Evolutionary conservation across 129 eudicot genomes (phyloP).

Genomic region (Centella asiatica): DNA sequence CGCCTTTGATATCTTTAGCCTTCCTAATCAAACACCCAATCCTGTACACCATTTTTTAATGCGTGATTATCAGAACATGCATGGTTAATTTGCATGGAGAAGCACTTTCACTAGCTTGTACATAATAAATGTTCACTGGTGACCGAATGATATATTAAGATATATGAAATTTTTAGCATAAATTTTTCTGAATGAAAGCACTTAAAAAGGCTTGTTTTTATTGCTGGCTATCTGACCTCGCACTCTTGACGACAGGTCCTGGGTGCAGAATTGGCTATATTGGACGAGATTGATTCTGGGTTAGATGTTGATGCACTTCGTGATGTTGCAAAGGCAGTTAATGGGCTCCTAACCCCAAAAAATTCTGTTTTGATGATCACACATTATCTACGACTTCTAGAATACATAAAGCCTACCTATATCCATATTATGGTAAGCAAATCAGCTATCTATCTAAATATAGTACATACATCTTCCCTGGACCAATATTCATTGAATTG

Average conservation of each 20-base stretch:
- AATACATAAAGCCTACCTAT: conserved; percentile 65
- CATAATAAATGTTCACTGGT: background rate
- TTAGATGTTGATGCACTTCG: conserved; percentile 95
- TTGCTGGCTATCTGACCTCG: background rate
- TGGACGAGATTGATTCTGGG: conserved; percentile 98
- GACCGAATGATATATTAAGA: too few species aligned
- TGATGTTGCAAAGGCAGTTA: conserved; percentile 93
- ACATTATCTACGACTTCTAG: conserved; percentile 80
- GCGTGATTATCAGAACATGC: too few species aligned
- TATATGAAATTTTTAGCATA: too few species aligned
- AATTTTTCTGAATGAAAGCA: background rate
- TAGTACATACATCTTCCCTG: background rate
- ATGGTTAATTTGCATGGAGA: too few species aligned
- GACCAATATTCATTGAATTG: too few species aligned
- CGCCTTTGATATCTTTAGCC: too few species aligned
- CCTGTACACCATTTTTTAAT: too few species aligned
- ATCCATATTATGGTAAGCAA: conserved; percentile 88
- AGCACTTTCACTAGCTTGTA: too few species aligned
- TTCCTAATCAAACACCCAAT: too few species aligned
- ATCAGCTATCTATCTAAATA: background rate
- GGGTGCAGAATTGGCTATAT: conserved; percentile 88
- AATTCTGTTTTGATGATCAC: conserved; percentile 95
- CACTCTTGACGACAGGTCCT: conserved; percentile 54
- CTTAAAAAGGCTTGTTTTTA: background rate
- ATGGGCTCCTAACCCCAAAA: conserved; percentile 60